These are phyloP conservation scores for Metarhizium brunneum DNA, from an alignment of 2,329 filamentous ascomycete genomes.

Conservation along the genomic window DNA sequence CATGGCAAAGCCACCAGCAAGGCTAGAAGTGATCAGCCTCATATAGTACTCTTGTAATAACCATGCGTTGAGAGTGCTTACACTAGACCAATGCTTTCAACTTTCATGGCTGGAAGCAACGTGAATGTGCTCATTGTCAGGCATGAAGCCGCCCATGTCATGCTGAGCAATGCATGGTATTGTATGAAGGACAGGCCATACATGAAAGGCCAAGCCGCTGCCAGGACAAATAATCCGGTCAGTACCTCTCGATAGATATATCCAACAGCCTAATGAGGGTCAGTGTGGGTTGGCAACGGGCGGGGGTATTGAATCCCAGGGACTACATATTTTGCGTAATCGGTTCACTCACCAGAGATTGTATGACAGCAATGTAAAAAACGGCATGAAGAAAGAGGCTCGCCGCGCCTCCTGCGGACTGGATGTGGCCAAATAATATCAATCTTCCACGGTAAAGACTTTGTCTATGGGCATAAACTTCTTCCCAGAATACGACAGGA, in stretches of 20 bases:
- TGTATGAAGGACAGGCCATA: constrained; percentile 67
- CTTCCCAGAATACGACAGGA: constrained; percentile 93
- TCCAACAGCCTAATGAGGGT: constrained; percentile 59
- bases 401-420: constrained; percentile 45
- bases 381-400: constrained; percentile 55
- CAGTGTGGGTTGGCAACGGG: neutral
- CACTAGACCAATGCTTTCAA: constrained; percentile 68
- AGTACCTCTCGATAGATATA: constrained; percentile 88
- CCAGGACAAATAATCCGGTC: constrained; percentile 69
- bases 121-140: constrained; percentile 85
- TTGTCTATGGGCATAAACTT: constrained; percentile 70
- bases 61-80: constrained; percentile 28
- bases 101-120: constrained; percentile 75
- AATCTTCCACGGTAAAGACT: constrained; percentile 59
- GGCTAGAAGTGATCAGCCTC: constrained; percentile 32
- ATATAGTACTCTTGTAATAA: neutral
- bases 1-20: constrained; percentile 72
- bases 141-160: constrained; percentile 70
- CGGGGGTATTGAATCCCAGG: too few species aligned
- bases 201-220: constrained; percentile 65
- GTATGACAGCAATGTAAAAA: constrained; percentile 64
- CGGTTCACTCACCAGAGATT: constrained; percentile 57
- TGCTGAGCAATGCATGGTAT: constrained; percentile 52
- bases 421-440: constrained; percentile 60
- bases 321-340: neutral